Percentiles rank a stretch among this genome's conserved stretches.
Conservation (phyloP, 345 rosid species). For the Kandelia obovata region DNA sequence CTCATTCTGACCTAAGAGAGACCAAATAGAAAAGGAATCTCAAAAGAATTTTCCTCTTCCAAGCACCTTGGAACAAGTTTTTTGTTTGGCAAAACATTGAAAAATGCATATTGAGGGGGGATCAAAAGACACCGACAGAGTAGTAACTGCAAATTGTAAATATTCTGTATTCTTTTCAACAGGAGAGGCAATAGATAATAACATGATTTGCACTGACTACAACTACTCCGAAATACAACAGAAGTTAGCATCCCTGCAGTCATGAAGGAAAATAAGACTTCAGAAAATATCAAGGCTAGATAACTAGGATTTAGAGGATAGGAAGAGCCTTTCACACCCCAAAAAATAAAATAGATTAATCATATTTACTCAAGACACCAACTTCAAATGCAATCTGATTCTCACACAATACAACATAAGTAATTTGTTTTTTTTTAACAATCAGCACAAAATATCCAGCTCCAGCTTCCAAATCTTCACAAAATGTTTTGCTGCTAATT, state of each 20-base stretch:
- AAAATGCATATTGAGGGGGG: no score
- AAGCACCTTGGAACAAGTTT: no score
- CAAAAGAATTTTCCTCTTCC: no score
- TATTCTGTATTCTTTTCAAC: background rate
- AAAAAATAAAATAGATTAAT: background rate
- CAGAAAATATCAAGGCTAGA: no score
- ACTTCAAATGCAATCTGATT: background rate
- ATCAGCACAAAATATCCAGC: no score
- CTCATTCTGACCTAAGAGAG: no score
- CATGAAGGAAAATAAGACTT: background rate
- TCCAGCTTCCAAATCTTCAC: conserved; percentile 9
- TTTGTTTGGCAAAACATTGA: no score
- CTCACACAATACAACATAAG: background rate
- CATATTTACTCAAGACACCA: background rate
- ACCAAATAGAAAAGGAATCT: no score
- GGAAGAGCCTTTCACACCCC: background rate
- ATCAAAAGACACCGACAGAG: no score
- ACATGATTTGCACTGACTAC: background rate
- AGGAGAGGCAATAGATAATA: no score
- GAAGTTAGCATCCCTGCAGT: background rate
- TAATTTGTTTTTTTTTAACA: background rate
- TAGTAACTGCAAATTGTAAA: no score
- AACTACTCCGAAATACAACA: background rate
- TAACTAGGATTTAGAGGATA: no score
- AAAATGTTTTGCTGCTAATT: conserved; percentile 12